Evolutionary conservation across 176 grass and related monocot genomes (phyloP), one percentile per base, ranked within the genome.

Genomic region (Oryza glaberrima): DNA sequence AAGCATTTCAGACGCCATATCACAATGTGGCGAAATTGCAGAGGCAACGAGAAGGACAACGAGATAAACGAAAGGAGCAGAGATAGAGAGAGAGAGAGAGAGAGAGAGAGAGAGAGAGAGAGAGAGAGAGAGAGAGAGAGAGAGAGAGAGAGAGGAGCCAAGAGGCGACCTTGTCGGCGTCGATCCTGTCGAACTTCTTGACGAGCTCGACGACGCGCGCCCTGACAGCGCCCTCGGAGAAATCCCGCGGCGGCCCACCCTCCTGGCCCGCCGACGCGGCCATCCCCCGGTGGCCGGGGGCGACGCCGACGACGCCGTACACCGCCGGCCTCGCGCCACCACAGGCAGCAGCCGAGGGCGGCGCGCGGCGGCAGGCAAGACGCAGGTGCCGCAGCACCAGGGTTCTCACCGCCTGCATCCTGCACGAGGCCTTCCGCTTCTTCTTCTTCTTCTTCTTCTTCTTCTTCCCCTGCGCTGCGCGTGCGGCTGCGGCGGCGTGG

Each of bases 131-230:
- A 26, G 26, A 26, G 25, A 26, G 25, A 26, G 25, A 26, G 25
- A 26, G 25, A 26, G 25, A 26, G 25, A 26, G 25, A 26, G 25
- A 45, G 61, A 36, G 35, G 8, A 47, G 44, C 5, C 47, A 48
- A 80, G 46, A 85, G 40, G 1, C 44, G 65, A 93, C 88, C 88
- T 93, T 93, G 15, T 76, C 83, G 45, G 81, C 81, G 44, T 90
- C 88, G 74, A 93, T 88, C 81, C 83, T 90, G 51, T 88, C 88
- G 35, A 81, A 93, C 69, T 93, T 93, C 91, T 85, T 93, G 47
- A 90, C 91, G 47, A 93, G 79, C 14, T 88, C 73, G 3, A 93
- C 61, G 67, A 93, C 85, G 32, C 85, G 81, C 48, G 67, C 65
- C n/a, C 26, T 90, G 72, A 93, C 20, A 66, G 67, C 64, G 40